phyloP scores from a whole-genome alignment of 2,329 filamentous ascomycete species.

The Akanthomyces dipterigenus region DNA sequence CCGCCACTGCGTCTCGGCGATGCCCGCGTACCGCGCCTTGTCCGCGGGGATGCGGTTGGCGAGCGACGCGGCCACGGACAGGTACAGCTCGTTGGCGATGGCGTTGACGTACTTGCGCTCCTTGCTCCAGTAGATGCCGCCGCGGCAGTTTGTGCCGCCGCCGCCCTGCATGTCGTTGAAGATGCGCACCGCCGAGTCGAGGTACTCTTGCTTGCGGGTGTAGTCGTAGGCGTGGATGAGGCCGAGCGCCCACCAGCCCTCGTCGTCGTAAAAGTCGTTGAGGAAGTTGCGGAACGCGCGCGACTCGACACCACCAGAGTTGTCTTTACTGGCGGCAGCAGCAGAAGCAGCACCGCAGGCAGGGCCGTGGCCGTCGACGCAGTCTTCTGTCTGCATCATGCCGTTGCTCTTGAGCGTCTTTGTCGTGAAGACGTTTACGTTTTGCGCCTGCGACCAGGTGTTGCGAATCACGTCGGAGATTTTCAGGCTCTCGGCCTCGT shows the following conservation, averaged over 20 bases:
- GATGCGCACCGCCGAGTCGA: slow-evolving; percentile 44
- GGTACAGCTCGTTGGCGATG: slow-evolving; percentile 52
- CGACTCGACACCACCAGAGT: neutral
- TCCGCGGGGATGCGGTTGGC: slow-evolving; percentile 40
- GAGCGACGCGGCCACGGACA: slow-evolving; percentile 45
- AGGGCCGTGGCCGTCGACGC: slow-evolving; percentile 17
- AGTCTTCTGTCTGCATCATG: slow-evolving; percentile 32
- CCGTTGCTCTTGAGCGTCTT: slow-evolving; percentile 31
- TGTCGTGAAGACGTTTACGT: slow-evolving; percentile 26
- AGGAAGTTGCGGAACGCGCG: slow-evolving; percentile 34
- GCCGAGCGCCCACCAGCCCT: slow-evolving; percentile 56
- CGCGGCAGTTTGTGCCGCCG: slow-evolving; percentile 39
- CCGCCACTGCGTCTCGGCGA: slow-evolving; percentile 43
- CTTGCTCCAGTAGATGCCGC: slow-evolving; percentile 53
- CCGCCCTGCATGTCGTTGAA: slow-evolving; percentile 51
- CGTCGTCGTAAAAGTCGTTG: slow-evolving; percentile 53
- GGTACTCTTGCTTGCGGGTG: slow-evolving; percentile 42
- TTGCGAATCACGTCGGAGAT: slow-evolving; percentile 35
- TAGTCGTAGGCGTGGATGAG: slow-evolving; percentile 52
- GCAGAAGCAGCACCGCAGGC: neutral
- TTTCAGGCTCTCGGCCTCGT: slow-evolving; percentile 30
- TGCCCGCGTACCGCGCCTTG: slow-evolving; percentile 33
- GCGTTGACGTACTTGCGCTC: slow-evolving; percentile 44
- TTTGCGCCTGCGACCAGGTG: slow-evolving; percentile 41
- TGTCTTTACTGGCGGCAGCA: neutral